Evolutionary conservation across 805 yeast species (phyloP).

Genomic region (Lachancea lanzarotensis): DNA sequence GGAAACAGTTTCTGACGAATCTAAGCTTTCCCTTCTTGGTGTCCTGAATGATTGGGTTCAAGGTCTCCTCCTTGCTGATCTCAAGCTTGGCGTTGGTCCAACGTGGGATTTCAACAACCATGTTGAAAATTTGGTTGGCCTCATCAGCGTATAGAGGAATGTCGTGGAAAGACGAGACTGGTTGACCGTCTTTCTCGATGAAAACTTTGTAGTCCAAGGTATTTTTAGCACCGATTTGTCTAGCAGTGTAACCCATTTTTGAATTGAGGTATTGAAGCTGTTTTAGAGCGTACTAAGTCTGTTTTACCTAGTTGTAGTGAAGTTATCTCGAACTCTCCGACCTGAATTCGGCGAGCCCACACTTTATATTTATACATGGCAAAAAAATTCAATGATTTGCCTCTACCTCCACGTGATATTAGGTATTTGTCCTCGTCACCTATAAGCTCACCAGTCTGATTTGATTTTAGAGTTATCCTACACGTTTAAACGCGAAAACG

Average conservation of each 20-base stretch:
- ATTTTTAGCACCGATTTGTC: constrained; percentile 94
- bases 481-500: too few relatives aligned
- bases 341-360: too few relatives aligned
- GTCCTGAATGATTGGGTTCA: constrained; percentile 96
- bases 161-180: constrained; percentile 93
- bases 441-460: not conserved
- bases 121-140: constrained; percentile 78
- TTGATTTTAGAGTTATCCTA: not conserved
- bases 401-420: not conserved
- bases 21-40: constrained; percentile 95
- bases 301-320: too few relatives aligned
- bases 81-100: constrained; percentile 98
- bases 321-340: not conserved
- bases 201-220: constrained; percentile 87
- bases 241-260: constrained; percentile 71
- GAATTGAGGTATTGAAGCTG: not conserved
- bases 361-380: not conserved
- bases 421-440: not conserved
- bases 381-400: not conserved
- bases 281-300: not conserved
- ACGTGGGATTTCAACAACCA: constrained; percentile 96
- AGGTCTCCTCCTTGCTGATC: constrained; percentile 72
- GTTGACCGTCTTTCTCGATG: constrained; percentile 90
- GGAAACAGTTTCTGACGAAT: constrained; percentile 96
- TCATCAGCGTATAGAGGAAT: constrained; percentile 90